These are phyloP conservation scores for Elasticomyces elasticus DNA, from an alignment of 495 filamentous ascomycete genomes.

Conservation along the genomic window DNA sequence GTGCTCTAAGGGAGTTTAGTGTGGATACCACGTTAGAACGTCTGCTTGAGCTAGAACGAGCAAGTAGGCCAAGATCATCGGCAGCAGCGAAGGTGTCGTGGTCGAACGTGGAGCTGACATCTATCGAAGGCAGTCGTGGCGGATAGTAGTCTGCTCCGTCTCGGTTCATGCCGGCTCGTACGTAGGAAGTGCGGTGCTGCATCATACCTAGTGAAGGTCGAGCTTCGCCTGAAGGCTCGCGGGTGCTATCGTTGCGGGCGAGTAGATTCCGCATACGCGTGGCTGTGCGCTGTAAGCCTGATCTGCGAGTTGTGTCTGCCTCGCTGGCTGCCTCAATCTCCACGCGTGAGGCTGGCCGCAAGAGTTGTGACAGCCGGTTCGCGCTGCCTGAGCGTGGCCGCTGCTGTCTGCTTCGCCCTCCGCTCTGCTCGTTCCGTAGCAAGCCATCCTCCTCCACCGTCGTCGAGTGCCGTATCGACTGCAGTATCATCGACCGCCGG, in stretches of 20 bases:
- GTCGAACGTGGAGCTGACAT: conserved; percentile 22
- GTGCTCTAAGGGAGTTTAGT: conserved; percentile 24
- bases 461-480: conserved; percentile 6
- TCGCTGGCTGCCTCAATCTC: neutral
- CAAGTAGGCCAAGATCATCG: conserved; percentile 3
- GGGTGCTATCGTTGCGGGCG: neutral
- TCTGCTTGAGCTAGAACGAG: conserved; percentile 10
- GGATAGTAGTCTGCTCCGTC: conserved; percentile 17
- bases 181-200: conserved; percentile 18
- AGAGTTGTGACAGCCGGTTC: conserved; percentile 15
- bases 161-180: conserved; percentile 15
- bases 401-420: neutral
- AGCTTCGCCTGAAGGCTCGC: neutral
- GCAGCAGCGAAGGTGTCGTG: conserved; percentile 13
- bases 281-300: conserved; percentile 13
- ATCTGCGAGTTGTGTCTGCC: neutral
- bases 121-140: conserved; percentile 20
- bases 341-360: neutral
- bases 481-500: conserved; percentile 10
- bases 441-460: conserved; percentile 16
- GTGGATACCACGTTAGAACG: conserved; percentile 5
- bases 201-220: conserved; percentile 6
- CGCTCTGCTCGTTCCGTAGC: conserved; percentile 8
- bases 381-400: conserved; percentile 8
- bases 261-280: conserved; percentile 16